These are phyloP conservation scores for Bassia scoparia DNA, from an alignment of 148 eudicot genomes.

Conservation along the genomic window DNA sequence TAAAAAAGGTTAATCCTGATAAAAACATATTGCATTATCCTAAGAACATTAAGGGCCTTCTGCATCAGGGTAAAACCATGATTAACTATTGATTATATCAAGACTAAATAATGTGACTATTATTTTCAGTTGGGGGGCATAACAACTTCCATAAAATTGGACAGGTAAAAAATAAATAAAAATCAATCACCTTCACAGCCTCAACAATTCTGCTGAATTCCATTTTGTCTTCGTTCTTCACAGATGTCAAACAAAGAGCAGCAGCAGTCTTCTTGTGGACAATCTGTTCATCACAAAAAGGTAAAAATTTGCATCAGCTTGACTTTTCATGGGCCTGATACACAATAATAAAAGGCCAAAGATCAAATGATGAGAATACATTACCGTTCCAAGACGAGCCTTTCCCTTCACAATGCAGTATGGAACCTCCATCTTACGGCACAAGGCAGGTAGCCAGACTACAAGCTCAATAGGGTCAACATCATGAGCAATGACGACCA, in stretches of 20 bases:
- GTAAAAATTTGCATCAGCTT: not conserved
- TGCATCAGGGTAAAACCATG: too few species aligned
- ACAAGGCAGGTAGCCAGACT: conserved; percentile 90
- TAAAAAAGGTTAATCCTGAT: too few species aligned
- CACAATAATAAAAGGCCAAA: not conserved
- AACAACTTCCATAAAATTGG: not conserved
- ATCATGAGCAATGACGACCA: conserved; percentile 95
- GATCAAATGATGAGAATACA: not conserved
- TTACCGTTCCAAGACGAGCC: conserved; percentile 79
- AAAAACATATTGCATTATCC: too few species aligned
- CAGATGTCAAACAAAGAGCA: conserved; percentile 67
- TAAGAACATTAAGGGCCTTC: too few species aligned
- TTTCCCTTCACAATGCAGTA: conserved; percentile 97
- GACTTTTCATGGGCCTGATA: not conserved
- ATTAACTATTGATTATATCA: too few species aligned
- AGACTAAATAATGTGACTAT: too few species aligned
- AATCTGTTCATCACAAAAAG: conserved; percentile 35
- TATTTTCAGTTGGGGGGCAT: too few species aligned
- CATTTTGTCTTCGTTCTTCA: conserved; percentile 82
- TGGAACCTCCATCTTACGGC: conserved; percentile 94
- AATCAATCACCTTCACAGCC: conserved; percentile 67
- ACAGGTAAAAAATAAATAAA: not conserved
- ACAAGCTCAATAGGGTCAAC: conserved; percentile 95
- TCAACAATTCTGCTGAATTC: conserved; percentile 81
- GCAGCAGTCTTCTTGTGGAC: conserved; percentile 85